phyloP scores from a whole-genome alignment of 208 protist genomes.

The Angomonas desouzai region DNA sequence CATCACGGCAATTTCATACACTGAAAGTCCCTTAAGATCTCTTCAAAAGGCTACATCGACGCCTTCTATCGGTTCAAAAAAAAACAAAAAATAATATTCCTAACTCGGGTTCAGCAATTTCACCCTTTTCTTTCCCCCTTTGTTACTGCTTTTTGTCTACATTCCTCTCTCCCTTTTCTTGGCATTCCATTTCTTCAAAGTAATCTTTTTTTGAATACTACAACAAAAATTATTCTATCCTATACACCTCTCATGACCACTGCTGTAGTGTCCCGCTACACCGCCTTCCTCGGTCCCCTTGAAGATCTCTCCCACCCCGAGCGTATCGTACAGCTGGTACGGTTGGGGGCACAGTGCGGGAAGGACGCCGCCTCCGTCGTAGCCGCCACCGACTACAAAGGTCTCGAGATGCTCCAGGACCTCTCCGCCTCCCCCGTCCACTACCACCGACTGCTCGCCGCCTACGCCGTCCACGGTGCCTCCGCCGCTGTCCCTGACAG shows the following conservation, averaged over 20 bases:
- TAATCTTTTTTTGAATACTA: background rate
- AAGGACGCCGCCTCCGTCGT: background rate
- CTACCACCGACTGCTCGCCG: background rate
- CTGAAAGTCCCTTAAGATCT: too few relatives aligned
- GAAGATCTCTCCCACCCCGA: background rate
- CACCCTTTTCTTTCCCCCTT: too few relatives aligned
- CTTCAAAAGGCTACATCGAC: too few relatives aligned
- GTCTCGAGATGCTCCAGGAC: background rate
- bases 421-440: slow-evolving; percentile 1
- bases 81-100: too few relatives aligned
- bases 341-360: background rate
- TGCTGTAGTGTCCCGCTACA: background rate
- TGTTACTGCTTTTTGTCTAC: too few relatives aligned
- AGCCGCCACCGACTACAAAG: background rate
- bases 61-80: too few relatives aligned
- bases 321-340: background rate
- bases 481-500: background rate
- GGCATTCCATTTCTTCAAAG: too few relatives aligned
- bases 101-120: too few relatives aligned
- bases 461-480: background rate
- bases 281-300: background rate
- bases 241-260: background rate
- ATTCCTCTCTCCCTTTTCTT: too few relatives aligned
- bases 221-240: background rate
- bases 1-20: too few relatives aligned